Evolutionary conservation across 164 flowering plant species (phyloP).

Genomic region (Aristolochia californica): DNA sequence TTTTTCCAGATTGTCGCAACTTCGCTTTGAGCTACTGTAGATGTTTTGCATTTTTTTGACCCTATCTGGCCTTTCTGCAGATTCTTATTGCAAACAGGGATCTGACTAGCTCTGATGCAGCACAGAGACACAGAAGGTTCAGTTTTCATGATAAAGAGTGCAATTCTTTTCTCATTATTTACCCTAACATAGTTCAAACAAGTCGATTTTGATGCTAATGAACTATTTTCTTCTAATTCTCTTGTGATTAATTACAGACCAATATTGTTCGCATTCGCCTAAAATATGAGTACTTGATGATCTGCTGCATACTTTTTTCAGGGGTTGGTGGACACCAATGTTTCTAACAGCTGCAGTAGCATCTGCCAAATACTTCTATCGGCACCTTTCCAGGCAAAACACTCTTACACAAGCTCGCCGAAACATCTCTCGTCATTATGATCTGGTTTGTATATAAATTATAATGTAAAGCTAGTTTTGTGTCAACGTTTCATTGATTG

Average conservation of each 20-base stretch:
- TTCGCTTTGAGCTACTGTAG: background rate
- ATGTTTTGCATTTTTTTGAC: background rate
- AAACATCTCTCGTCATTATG: slow-evolving; percentile 91
- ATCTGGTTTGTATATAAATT: slow-evolving; percentile 58
- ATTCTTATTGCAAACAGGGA: slow-evolving; percentile 76
- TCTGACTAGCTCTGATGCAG: slow-evolving; percentile 26
- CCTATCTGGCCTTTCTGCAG: slow-evolving; percentile 27
- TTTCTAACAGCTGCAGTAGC: slow-evolving; percentile 65
- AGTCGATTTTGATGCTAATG: too few relatives aligned
- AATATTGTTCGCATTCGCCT: background rate
- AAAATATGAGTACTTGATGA: background rate
- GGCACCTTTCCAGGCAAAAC: slow-evolving; percentile 68
- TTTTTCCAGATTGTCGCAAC: background rate
- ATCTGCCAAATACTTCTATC: slow-evolving; percentile 67
- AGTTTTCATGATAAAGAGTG: slow-evolving; percentile 2
- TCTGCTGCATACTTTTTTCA: slow-evolving; percentile 8
- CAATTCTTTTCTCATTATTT: background rate
- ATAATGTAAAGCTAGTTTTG: too few relatives aligned
- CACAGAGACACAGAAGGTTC: slow-evolving; percentile 41
- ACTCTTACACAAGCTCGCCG: slow-evolving; percentile 84
- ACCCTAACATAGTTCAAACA: background rate
- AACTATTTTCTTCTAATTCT: too few relatives aligned
- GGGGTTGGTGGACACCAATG: slow-evolving; percentile 99
- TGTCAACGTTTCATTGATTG: too few relatives aligned
- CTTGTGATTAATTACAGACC: background rate